These are phyloP conservation scores for Microthlaspi erraticum DNA, from an alignment of 345 rosid species.

Conservation along the genomic window DNA sequence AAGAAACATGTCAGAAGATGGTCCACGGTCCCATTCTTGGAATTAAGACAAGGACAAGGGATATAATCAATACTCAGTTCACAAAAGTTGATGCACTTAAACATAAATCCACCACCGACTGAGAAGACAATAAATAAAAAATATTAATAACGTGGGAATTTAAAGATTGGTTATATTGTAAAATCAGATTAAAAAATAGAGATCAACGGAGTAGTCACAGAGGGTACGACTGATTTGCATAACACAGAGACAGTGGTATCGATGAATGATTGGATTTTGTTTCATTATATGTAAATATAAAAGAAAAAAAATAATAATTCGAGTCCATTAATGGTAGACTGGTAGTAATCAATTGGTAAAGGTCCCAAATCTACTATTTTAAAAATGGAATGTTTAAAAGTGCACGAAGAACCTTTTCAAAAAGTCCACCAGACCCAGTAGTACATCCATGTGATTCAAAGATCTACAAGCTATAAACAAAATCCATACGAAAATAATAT, in stretches of 20 bases:
- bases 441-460: conserved; percentile 31
- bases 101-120: conserved; percentile 35
- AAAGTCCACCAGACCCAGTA: conserved; percentile 10
- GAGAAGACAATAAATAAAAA: not conserved
- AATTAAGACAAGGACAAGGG: conserved; percentile 24
- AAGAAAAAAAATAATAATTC: conserved; percentile 9
- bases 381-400: conserved; percentile 37
- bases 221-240: not conserved
- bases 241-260: not conserved
- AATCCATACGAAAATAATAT: not conserved
- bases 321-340: conserved; percentile 24
- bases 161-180: not conserved
- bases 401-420: conserved; percentile 31
- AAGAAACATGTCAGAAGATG: conserved; percentile 40
- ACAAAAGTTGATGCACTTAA: conserved; percentile 11
- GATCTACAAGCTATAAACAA: not conserved
- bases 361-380: conserved; percentile 23
- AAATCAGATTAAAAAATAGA: not conserved
- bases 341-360: conserved; percentile 28
- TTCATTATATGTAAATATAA: not conserved
- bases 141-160: not conserved
- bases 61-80: conserved; percentile 19
- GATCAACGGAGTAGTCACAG: too few relatives aligned
- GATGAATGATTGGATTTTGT: conserved; percentile 21
- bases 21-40: conserved; percentile 36